These are phyloP conservation scores for Podospora appendiculata DNA, from an alignment of 495 filamentous ascomycete species.

Conservation along the genomic window DNA sequence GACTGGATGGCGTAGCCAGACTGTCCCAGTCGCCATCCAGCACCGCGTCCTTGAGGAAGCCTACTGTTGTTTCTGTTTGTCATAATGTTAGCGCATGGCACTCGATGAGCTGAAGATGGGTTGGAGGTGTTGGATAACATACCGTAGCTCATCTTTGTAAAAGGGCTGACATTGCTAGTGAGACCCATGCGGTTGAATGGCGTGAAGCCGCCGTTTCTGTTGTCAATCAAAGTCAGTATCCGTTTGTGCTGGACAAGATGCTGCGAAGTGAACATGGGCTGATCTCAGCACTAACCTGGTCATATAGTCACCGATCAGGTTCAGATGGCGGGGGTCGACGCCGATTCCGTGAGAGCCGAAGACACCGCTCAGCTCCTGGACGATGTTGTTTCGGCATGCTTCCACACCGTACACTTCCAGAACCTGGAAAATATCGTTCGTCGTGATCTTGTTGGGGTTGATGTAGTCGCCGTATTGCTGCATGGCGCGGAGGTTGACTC, in stretches of 20 bases:
- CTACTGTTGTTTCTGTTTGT: slow-evolving; percentile 68
- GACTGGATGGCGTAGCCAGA: slow-evolving; percentile 73
- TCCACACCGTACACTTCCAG: slow-evolving; percentile 86
- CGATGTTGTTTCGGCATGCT: slow-evolving; percentile 77
- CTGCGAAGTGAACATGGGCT: no score
- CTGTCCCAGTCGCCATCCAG: slow-evolving; percentile 85
- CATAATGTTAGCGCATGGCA: slow-evolving; percentile 1
- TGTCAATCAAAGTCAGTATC: not conserved
- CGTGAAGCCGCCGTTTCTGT: slow-evolving; percentile 68
- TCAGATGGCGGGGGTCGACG: slow-evolving; percentile 88
- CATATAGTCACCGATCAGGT: slow-evolving; percentile 95
- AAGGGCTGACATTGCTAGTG: slow-evolving; percentile 72
- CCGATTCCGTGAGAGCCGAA: slow-evolving; percentile 90
- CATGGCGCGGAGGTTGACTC: slow-evolving; percentile 85
- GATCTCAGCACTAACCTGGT: slow-evolving; percentile 35
- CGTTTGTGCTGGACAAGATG: no score
- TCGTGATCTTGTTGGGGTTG: slow-evolving; percentile 78
- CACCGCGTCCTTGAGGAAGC: slow-evolving; percentile 86
- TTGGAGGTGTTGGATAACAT: slow-evolving; percentile 4
- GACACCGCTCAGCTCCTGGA: slow-evolving; percentile 77
- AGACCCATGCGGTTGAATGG: slow-evolving; percentile 89
- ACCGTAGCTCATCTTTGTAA: slow-evolving; percentile 96
- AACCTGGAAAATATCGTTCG: slow-evolving; percentile 86
- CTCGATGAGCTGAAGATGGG: no score
- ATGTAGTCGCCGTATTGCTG: slow-evolving; percentile 79